Base-by-base conservation (phyloP, 1,139 yeast genomes). In the Groenewaldozyma auringiensis region DNA sequence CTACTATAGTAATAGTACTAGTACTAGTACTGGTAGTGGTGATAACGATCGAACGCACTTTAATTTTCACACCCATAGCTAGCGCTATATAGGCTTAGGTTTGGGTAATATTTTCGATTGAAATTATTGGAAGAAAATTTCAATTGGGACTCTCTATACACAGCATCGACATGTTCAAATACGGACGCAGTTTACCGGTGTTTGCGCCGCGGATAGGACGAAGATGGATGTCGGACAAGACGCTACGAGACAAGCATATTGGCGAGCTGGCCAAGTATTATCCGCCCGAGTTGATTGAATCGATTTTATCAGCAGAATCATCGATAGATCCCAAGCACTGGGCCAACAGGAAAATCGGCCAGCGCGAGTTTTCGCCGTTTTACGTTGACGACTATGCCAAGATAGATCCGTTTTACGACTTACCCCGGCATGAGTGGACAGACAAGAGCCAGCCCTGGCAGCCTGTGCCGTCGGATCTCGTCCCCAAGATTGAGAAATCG, bases 221-320 rank as follows among this genome's bases (percentile, higher is more conserved):
- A 25, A 6, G 29, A 25, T 25, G 29, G 29, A 11, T 8, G 11
- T 25, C 29, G 11, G 29, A 25, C 11, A 25, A 25, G 29, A 11
- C 29, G 29, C 9, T 11, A 20, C 40, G 69, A 13, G 63, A 63
- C 22, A 61, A 71, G 49, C 94, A 84, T 63, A 56, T 81, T 51
- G 75, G 79, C 42, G 76, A 75, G 52, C 74, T 86, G 53, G 68
- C 76, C 41, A 76, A 84, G 60, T 86, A 78, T 67, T 86, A 86
- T 62, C 77, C 86, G 8, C 87, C 87, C 25, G 82, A 81, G 48
- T 71, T 88, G 45, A 75, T 89, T 52, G 83, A 86, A 59, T 79
- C 94, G 47, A 86, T 89, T 56, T 71, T 84, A 56, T 74, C 83
- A 43, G 83, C 96, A 1, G 96, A 89, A 66, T 71, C 84, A 3